Base-by-base conservation (phyloP, 768 basidiomycete genomes). In the Serpula lacrymans region DNA sequence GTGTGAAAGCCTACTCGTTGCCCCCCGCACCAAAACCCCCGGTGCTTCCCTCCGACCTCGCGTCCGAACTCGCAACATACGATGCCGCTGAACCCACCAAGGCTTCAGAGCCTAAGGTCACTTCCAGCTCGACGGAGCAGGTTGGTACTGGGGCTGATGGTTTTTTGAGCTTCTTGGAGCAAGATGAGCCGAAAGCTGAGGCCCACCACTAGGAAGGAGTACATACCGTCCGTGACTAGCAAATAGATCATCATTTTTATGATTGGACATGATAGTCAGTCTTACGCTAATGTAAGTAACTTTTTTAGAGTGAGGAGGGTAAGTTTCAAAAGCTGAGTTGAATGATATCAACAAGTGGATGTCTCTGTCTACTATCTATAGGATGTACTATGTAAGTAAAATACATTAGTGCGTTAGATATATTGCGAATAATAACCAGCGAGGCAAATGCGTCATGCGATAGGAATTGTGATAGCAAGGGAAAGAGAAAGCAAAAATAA, bases 1-100 rank as follows among this genome's bases (percentile, higher is more conserved):
- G 63, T 42, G 93, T 98, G 46, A 96, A 95, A 69, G 58, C 77
- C 37, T 95, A 85, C 76, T 60, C 80, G 23, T 63, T 80, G 18
- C 95, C 95, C 1, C 62, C 82, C 12, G 57, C 78, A 18, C 96
- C 95, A 37, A 72, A 80, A 43, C 64, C 80, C 2, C 94, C 95
- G 9, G 60, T 74, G 11, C 71, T 96, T 34, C 90, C 93, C 37
- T 60, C 72, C 35, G 84, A 93, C 65, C 81, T 98, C 49, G 90
- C 95, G n/a, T 64, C 83, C 14, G 91, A 95, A 53, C 82, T 97
- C 43, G 59, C 82, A 2, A 82, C 84, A 25, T 99, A 96, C 63
- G 94, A 96, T 48, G 71, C 80, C 12, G 63, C 78, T 12, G 89
- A 95, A 60, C 90, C 91, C 39, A 69, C 71, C 16, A 58, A 70